phyloP scores from a whole-genome alignment of 1,284 basidiomycete species.

The Ustilago lituana region DNA sequence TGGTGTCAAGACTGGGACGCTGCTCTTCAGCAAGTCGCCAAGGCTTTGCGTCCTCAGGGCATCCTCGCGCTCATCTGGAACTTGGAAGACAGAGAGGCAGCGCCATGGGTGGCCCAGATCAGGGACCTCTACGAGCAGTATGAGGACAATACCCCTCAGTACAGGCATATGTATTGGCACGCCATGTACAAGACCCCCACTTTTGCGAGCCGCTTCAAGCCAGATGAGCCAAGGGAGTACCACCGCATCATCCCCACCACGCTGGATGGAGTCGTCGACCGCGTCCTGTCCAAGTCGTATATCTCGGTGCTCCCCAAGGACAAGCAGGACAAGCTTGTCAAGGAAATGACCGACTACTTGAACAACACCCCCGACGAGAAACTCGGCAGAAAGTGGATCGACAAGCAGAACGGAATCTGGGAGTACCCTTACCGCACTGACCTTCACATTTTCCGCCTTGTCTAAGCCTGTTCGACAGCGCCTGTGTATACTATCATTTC shows the following conservation, averaged over 20 bases:
- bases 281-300: constrained; percentile 58
- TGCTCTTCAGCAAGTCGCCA: constrained; percentile 42
- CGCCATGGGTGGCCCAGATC: constrained; percentile 58
- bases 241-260: constrained; percentile 55
- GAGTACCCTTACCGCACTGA: constrained; percentile 55
- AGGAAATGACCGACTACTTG: constrained; percentile 32
- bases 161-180: constrained; percentile 61
- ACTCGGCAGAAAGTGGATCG: constrained; percentile 57
- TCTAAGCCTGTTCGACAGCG: constrained; percentile 3
- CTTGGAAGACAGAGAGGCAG: constrained; percentile 60
- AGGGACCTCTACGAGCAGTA: constrained; percentile 59
- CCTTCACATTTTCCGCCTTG: constrained; percentile 47
- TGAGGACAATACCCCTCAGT: constrained; percentile 60
- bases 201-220: constrained; percentile 26
- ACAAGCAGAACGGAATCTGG: constrained; percentile 56
- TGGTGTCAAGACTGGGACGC: constrained; percentile 59
- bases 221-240: constrained; percentile 39
- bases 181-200: constrained; percentile 55
- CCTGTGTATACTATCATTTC: too few species aligned
- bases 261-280: constrained; percentile 45
- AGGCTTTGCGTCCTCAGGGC: constrained; percentile 48
- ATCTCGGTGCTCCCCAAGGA: constrained; percentile 52
- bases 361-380: constrained; percentile 31
- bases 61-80: constrained; percentile 63
- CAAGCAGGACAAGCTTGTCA: constrained; percentile 34